phyloP scores from a whole-genome alignment of 805 yeast genomes.

The Candida succiphila region DNA sequence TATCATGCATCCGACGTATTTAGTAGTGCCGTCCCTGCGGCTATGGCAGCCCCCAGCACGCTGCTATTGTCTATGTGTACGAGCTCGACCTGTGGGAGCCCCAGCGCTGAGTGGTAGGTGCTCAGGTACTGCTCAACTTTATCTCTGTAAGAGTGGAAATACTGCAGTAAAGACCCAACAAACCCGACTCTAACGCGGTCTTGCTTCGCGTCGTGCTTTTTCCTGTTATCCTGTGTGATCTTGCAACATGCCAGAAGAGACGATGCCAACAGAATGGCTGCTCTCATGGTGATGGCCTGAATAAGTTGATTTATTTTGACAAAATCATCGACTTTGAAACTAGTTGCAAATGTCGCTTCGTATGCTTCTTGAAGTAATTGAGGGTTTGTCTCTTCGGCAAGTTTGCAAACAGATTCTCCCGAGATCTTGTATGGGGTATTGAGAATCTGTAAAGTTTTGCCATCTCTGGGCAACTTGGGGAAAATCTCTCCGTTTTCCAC shows the following conservation, averaged over 20 bases:
- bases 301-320: constrained; percentile 15
- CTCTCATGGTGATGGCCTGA: constrained; percentile 30
- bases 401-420: constrained; percentile 31
- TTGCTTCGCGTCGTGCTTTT: background rate
- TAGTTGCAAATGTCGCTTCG: constrained; percentile 6
- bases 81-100: constrained; percentile 26
- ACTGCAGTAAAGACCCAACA: constrained; percentile 42
- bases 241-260: constrained; percentile 28
- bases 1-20: too few relatives aligned
- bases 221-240: constrained; percentile 12
- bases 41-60: constrained; percentile 44
- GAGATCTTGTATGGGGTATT: constrained; percentile 21
- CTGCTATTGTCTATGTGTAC: constrained; percentile 34
- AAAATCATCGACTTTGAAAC: constrained; percentile 3
- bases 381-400: constrained; percentile 24
- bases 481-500: constrained; percentile 10
- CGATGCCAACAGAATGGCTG: constrained; percentile 32
- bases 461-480: background rate
- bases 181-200: constrained; percentile 29
- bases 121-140: constrained; percentile 18
- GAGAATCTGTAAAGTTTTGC: background rate
- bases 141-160: constrained; percentile 29
- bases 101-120: constrained; percentile 5
- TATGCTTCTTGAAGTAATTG: constrained; percentile 10
- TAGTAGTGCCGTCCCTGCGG: constrained; percentile 20